phyloP scores from a whole-genome alignment of 2,329 filamentous ascomycete species.

The Escovopsis sp. region DNA sequence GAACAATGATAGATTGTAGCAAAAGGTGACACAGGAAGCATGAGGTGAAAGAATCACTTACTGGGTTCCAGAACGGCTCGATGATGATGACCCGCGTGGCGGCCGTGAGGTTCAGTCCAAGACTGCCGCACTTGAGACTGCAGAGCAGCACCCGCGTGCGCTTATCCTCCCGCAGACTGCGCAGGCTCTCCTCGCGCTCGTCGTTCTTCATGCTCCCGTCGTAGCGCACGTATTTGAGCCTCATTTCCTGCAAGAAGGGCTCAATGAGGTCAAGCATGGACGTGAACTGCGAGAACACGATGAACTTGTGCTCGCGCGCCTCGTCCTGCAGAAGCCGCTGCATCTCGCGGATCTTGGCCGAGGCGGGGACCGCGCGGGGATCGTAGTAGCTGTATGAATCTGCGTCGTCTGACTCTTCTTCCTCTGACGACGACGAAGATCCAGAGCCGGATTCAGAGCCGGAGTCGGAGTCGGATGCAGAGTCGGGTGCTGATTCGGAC shows the following conservation, averaged over 20 bases:
- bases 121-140: conserved; percentile 80
- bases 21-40: too few species aligned
- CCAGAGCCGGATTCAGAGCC: conserved; percentile 19
- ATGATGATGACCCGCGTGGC: conserved; percentile 87
- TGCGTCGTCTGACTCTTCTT: conserved; percentile 26
- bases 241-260: conserved; percentile 64
- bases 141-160: conserved; percentile 74
- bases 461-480: conserved; percentile 16
- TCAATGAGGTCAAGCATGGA: conserved; percentile 95
- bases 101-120: conserved; percentile 88
- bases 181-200: conserved; percentile 70
- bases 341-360: conserved; percentile 83
- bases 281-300: conserved; percentile 96
- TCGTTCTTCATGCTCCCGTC: conserved; percentile 94
- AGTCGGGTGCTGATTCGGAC: conserved; percentile 12
- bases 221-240: conserved; percentile 73
- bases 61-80: conserved; percentile 97
- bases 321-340: conserved; percentile 69
- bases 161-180: conserved; percentile 58
- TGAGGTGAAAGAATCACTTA: conserved; percentile 30
- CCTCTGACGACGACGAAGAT: conserved; percentile 9
- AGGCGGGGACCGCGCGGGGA: conserved; percentile 43
- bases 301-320: conserved; percentile 76
- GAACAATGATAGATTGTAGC: neutral
- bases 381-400: conserved; percentile 24